Percentiles rank a stretch among this genome's conserved stretches.
Evolutionary conservation across 805 yeast genomes (phyloP).

Genomic region (Starmerella apis): DNA sequence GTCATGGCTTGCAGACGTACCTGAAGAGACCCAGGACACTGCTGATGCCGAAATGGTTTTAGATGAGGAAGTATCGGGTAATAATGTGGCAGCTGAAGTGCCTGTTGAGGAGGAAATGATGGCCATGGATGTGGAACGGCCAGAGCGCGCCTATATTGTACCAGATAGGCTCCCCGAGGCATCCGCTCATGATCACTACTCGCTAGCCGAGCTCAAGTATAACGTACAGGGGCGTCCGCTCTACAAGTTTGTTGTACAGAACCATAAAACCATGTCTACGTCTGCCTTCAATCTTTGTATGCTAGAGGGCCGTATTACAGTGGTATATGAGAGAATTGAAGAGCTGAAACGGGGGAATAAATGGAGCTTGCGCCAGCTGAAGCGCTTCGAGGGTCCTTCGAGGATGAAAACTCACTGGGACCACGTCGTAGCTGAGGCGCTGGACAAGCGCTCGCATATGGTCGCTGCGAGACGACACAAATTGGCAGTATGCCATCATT

Average conservation of each 20-base stretch:
- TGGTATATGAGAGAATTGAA: slow-evolving; percentile 79
- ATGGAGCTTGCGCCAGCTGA: slow-evolving; percentile 87
- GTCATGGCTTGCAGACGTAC: slow-evolving; percentile 5
- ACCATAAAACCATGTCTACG: slow-evolving; percentile 78
- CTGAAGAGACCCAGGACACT: not conserved
- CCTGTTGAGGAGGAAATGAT: not conserved
- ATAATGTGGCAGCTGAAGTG: not conserved
- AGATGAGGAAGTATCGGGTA: not conserved
- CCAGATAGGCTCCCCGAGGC: slow-evolving; percentile 33
- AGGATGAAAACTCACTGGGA: slow-evolving; percentile 56
- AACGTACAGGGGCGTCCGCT: slow-evolving; percentile 81
- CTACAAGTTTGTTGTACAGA: slow-evolving; percentile 65
- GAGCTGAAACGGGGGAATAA: slow-evolving; percentile 76
- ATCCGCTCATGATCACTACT: slow-evolving; percentile 26
- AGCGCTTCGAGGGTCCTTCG: slow-evolving; percentile 57
- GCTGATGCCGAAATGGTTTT: not conserved
- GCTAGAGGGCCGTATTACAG: slow-evolving; percentile 84
- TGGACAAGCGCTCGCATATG: slow-evolving; percentile 74
- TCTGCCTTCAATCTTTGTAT: slow-evolving; percentile 76
- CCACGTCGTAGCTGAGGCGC: slow-evolving; percentile 59
- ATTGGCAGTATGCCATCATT: slow-evolving; percentile 53
- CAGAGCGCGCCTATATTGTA: slow-evolving; percentile 25
- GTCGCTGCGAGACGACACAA: slow-evolving; percentile 60
- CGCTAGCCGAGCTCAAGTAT: slow-evolving; percentile 78
- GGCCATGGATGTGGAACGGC: not conserved